These are phyloP conservation scores for Ascoidea tarda DNA, from an alignment of 805 yeast species.

Conservation along the genomic window DNA sequence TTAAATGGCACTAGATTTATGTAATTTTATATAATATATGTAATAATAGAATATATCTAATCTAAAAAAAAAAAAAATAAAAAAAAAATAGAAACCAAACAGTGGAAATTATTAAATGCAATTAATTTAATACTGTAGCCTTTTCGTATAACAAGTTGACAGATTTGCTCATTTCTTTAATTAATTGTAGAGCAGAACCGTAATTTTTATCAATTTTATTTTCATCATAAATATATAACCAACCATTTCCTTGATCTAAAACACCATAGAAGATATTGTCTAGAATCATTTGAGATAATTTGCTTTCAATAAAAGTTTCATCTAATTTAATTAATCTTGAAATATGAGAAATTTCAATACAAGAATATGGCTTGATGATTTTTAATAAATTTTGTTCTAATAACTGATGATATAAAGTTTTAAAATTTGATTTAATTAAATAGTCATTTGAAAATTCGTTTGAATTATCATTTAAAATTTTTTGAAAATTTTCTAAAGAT, in stretches of 20 bases:
- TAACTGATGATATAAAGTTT: conserved; percentile 83
- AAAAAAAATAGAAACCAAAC: conserved; percentile 15
- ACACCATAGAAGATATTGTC: conserved; percentile 95
- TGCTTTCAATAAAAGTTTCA: conserved; percentile 80
- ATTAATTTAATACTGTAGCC: conserved; percentile 68
- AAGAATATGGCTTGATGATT: conserved; percentile 90
- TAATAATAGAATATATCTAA: conserved; percentile 20
- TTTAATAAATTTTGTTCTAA: conserved; percentile 88
- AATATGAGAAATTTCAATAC: conserved; percentile 86
- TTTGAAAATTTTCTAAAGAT: conserved; percentile 82
- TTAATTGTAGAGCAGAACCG: conserved; percentile 73
- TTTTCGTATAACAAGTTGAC: conserved; percentile 90
- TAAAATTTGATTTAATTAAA: conserved; percentile 82
- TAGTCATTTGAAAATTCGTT: conserved; percentile 73
- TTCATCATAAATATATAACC: conserved; percentile 85
- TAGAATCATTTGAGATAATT: conserved; percentile 89
- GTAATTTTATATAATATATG: background rate
- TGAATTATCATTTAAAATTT: conserved; percentile 57
- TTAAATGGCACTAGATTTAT: conserved; percentile 6
- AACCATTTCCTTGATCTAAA: conserved; percentile 95
- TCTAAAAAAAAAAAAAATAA: too few species aligned
- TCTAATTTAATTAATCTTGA: conserved; percentile 83
- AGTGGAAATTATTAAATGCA: background rate
- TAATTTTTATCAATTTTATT: conserved; percentile 82
- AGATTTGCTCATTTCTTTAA: conserved; percentile 73